These are phyloP conservation scores for Xylaria scruposa DNA, from an alignment of 495 filamentous ascomycete species.

Conservation along the genomic window DNA sequence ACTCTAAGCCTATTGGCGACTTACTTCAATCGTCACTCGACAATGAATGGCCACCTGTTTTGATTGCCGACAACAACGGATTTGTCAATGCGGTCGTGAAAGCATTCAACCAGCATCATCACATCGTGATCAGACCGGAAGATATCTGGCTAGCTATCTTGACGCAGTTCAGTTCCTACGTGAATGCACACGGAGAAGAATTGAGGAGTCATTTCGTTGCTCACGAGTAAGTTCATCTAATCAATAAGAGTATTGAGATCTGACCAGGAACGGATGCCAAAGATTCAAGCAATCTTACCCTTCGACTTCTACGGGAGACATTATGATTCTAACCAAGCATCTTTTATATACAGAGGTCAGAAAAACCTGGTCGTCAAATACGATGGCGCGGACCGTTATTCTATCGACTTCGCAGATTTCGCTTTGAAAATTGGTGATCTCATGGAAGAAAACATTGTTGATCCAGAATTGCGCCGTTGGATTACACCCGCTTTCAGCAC, in stretches of 20 bases:
- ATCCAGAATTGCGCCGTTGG: constrained; percentile 30
- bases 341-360: background rate
- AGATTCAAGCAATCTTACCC: background rate
- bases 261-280: background rate
- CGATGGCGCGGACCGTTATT: background rate
- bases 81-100: background rate
- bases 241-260: no score
- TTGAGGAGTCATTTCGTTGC: constrained; percentile 44
- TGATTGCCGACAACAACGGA: background rate
- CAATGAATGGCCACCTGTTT: background rate
- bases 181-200: constrained; percentile 48
- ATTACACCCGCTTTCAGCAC: constrained; percentile 39
- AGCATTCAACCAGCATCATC: constrained; percentile 31
- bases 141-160: constrained; percentile 52
- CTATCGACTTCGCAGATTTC: constrained; percentile 1
- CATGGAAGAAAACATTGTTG: constrained; percentile 21
- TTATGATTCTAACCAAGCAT: background rate
- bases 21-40: constrained; percentile 3
- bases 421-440: background rate
- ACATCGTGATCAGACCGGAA: constrained; percentile 48
- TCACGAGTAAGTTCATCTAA: constrained; percentile 33
- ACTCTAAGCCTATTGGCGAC: background rate
- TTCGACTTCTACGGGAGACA: background rate
- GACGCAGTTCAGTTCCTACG: constrained; percentile 40
- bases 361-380: background rate